A percentile compares a stretch with the other conserved stretches of the same genome.
Conservation (phyloP, 352 stramenopile species). For the Globisporangium lucens region DNA sequence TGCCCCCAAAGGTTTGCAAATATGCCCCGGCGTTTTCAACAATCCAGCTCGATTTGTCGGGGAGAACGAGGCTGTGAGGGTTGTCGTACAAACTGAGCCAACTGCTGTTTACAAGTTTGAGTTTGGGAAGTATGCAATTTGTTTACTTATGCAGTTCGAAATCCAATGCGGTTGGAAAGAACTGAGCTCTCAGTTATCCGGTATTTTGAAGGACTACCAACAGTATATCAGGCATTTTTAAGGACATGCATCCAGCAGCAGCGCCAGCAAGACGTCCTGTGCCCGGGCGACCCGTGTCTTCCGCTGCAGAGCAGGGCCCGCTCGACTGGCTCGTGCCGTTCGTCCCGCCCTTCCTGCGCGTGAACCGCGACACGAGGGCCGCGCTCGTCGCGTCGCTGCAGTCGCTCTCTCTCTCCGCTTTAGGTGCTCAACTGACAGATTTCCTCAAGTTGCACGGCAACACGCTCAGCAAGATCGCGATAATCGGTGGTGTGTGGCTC, state of each 20-base stretch:
- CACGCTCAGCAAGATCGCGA: slow-evolving; percentile 17
- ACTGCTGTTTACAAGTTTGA: too few relatives aligned
- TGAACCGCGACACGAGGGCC: slow-evolving; percentile 73
- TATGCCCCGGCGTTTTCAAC: too few relatives aligned
- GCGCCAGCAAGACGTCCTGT: not conserved
- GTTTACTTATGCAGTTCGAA: too few relatives aligned
- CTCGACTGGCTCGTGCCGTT: slow-evolving; percentile 82
- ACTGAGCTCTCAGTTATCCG: too few relatives aligned
- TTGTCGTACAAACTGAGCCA: too few relatives aligned
- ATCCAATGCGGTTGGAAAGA: too few relatives aligned
- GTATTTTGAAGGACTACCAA: too few relatives aligned
- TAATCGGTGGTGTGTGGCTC: slow-evolving; percentile 37
- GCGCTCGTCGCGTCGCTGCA: slow-evolving; percentile 40
- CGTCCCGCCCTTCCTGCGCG: slow-evolving; percentile 71
- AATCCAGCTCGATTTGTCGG: too few relatives aligned
- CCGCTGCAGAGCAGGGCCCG: slow-evolving; percentile 28
- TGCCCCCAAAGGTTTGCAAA: too few relatives aligned
- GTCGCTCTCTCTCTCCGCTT: slow-evolving; percentile 14
- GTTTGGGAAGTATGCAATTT: too few relatives aligned
- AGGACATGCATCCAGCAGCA: slow-evolving; percentile 5
- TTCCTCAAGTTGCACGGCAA: slow-evolving; percentile 25
- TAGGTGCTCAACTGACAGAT: slow-evolving; percentile 18
- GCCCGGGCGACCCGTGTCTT: not conserved
- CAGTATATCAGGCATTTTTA: too few relatives aligned
- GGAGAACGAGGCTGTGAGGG: too few relatives aligned